A percentile compares a stretch with the other conserved stretches of the same genome.
Conservation (phyloP, 331 rosid genomes). For the Acacia pycnantha region DNA sequence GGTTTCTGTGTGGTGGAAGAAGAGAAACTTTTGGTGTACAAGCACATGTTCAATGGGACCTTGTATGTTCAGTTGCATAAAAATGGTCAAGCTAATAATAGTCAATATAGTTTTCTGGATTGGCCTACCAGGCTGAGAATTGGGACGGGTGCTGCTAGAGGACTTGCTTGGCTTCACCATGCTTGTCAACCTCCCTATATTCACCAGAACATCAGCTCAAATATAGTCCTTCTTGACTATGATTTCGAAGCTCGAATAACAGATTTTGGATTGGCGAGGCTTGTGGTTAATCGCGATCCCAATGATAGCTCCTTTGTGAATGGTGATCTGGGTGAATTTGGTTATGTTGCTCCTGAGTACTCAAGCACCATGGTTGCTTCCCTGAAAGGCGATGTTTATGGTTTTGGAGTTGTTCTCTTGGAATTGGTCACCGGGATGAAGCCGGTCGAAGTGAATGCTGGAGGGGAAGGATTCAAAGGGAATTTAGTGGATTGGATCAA, state of each 20-base stretch:
- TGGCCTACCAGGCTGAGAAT: slow-evolving; percentile 59
- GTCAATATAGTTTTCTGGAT: slow-evolving; percentile 52
- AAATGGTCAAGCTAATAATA: slow-evolving; percentile 44
- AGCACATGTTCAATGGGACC: slow-evolving; percentile 64
- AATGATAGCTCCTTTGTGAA: slow-evolving; percentile 50
- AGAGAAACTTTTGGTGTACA: slow-evolving; percentile 62
- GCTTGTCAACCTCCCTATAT: slow-evolving; percentile 52
- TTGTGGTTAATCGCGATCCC: slow-evolving; percentile 43
- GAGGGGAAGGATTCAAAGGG: slow-evolving; percentile 51
- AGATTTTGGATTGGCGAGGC: slow-evolving; percentile 56
- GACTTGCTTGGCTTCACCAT: slow-evolving; percentile 72
- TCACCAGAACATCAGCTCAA: slow-evolving; percentile 59
- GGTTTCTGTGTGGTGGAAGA: slow-evolving; percentile 59
- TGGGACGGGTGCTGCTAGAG: slow-evolving; percentile 59
- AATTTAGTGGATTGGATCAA: slow-evolving; percentile 56
- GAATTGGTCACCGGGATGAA: slow-evolving; percentile 57
- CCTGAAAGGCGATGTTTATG: slow-evolving; percentile 57
- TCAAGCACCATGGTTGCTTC: slow-evolving; percentile 58
- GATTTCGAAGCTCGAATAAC: slow-evolving; percentile 63
- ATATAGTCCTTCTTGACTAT: slow-evolving; percentile 54
- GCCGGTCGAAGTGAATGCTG: slow-evolving; percentile 42
- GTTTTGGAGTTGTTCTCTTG: slow-evolving; percentile 57
- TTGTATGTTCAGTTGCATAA: slow-evolving; percentile 46
- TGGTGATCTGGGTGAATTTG: slow-evolving; percentile 60
- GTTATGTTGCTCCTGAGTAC: slow-evolving; percentile 63